Conservation (phyloP, 1,139 yeast species). For the Saccharomyces hybrid region DNA sequence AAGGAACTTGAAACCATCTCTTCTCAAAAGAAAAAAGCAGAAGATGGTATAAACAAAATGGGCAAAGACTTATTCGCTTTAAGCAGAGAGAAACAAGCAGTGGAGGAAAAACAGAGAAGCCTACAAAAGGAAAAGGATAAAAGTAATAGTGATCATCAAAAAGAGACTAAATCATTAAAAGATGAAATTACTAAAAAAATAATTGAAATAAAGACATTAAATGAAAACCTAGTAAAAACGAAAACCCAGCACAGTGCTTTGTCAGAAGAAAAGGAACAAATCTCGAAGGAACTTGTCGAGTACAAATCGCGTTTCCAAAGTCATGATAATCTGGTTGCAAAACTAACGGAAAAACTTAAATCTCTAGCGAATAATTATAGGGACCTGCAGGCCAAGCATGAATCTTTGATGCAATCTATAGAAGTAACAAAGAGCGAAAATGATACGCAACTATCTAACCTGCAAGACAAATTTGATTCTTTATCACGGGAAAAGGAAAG, state of each 20-base stretch:
- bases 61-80: slow-evolving; percentile 69
- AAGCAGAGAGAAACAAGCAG: slow-evolving; percentile 49
- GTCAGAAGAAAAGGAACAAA: slow-evolving; percentile 9
- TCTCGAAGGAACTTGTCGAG: slow-evolving; percentile 23
- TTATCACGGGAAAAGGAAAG: slow-evolving; percentile 8
- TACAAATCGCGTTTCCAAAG: slow-evolving; percentile 23
- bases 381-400: slow-evolving; percentile 25
- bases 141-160: slow-evolving; percentile 26
- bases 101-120: slow-evolving; percentile 40
- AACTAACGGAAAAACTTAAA: slow-evolving; percentile 34
- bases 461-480: slow-evolving; percentile 9
- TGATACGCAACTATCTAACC: slow-evolving; percentile 4
- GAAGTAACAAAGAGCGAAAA: slow-evolving; percentile 5
- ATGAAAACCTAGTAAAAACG: slow-evolving; percentile 8
- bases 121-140: slow-evolving; percentile 37
- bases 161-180: slow-evolving; percentile 18
- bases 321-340: slow-evolving; percentile 30
- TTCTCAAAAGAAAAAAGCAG: slow-evolving; percentile 57
- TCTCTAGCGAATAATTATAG: slow-evolving; percentile 30
- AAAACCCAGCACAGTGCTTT: background rate
- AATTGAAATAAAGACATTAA: slow-evolving; percentile 11
- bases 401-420: slow-evolving; percentile 14
- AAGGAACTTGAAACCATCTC: slow-evolving; percentile 16
- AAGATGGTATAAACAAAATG: slow-evolving; percentile 87
- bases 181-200: slow-evolving; percentile 17